Base-by-base conservation (phyloP, 495 filamentous ascomycete genomes). In the Symbiotaphrina buchneri region DNA sequence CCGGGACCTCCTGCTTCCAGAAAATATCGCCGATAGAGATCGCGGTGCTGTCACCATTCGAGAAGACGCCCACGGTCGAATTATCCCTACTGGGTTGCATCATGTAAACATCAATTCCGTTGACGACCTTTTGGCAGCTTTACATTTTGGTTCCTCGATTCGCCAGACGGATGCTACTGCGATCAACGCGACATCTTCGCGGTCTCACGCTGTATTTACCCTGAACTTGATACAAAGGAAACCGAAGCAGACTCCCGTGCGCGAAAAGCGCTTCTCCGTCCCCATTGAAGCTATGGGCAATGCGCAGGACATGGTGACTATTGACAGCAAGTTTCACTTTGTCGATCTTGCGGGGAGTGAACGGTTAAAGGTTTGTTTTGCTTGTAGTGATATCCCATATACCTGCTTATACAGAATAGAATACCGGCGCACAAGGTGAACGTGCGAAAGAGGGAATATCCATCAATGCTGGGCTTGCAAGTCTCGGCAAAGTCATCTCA, bases 121-220 rank as follows among this genome's bases (percentile, higher is more conserved):
- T 11, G 84, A 94, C 8, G 87, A 99, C 49, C 56, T 99, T 21
- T 63, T 99, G 47, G 68, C 68, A 35, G 80, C 77, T 16, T 54
- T 99, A 30, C 87, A 81, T 49, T 82, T 84, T 44, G 87, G 87
- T 18, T 99, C 87, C 1, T 68, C 76, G 7, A 91, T 99, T 44
- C 72, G 87, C 26, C 87, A 99, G 47, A 99, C 87, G 2, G 87
- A 99, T 52, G 81, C 87, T n/a, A 99, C 87, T 7, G 87, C 90
- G 1, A 85, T 99, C 41, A 99, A 99, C 51, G 87, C 85, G 23
- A 82, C 90, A 42, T 95, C 90, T 2, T 99, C 87, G n/a, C 81
- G 87, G 36, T 99, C 87, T 10, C 87, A 99, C 47, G 87, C 87
- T 13, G 85, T 99, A 4, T 95, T 99, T 51, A 94, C 78, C 49